Base-by-base conservation (phyloP, 306 rosid species). In the Crotalaria pallida region DNA sequence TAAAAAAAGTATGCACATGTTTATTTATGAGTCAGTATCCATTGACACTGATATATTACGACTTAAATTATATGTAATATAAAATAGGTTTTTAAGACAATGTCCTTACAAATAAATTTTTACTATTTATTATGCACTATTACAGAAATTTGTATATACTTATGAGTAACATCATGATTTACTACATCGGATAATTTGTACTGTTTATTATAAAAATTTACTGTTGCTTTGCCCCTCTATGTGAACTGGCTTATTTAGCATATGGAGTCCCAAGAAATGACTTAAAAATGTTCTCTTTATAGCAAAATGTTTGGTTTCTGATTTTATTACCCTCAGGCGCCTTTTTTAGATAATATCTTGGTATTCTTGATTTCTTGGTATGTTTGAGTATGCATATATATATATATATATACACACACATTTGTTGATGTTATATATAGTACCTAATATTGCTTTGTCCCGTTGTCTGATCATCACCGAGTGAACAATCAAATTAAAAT, bases 231-330 rank as follows among this genome's bases (percentile, higher is more conserved):
- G n/a, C 11, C 41, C 52, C 6, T 36, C 33, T 23, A 44, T 43
- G 21, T 63, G 16, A 40, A 65, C 91, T 86, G 96, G 96, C 96
- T 71, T 88, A 86, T 71, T 80, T 88, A 72, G 96, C 96, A 16
- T 88, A 88, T 73, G 96, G 96, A 79, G 96, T 88, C 75, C 96
- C 96, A 31, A 84, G 84, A 78, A 86, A 88, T 77, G 96, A 88
- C 63, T 80, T 88, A 71, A 88, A 88, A 74, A 80, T 88, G 44
- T 88, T 88, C 81, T 88, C 89, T 64, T 82, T 88, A 72, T 73
- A 84, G 96, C 96, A 88, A 80, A 88, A 88, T 91, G 96, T 86
- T 58, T 31, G 80, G 40, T 69, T 60, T 62, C 78, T 56, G 44
- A 64, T 55, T 19, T n/a, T 49, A 51, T 16, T 52, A 10, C 15